A percentile compares a stretch with the other conserved stretches of the same genome.
Conservation (phyloP, 495 filamentous ascomycete genomes). For the Penicillium desertorum region DNA sequence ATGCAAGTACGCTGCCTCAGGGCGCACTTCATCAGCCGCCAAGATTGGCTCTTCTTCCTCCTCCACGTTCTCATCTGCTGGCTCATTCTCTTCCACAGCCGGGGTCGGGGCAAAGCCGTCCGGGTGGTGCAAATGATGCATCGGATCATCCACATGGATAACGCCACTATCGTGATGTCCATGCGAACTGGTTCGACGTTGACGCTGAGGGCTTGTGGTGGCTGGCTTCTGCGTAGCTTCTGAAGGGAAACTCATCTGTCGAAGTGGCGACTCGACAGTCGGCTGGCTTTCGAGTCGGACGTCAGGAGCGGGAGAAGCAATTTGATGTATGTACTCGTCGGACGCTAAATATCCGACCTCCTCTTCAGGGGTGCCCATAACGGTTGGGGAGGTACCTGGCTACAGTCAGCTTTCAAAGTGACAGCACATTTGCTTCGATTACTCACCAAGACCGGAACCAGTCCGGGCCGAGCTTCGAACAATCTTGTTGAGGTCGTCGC, state of each 20-base stretch:
- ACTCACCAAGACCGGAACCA: constrained; percentile 64
- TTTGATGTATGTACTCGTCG: constrained; percentile 73
- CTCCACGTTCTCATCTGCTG: constrained; percentile 9
- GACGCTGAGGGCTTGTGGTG: constrained; percentile 12
- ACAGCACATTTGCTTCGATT: not conserved
- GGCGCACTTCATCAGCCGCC: constrained; percentile 86
- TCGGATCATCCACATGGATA: constrained; percentile 78
- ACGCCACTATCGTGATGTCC: constrained; percentile 52
- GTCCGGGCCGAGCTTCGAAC: constrained; percentile 68
- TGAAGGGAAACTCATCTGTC: constrained; percentile 51
- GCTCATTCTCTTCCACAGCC: constrained; percentile 14
- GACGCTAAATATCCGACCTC: constrained; percentile 78
- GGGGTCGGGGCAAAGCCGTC: constrained; percentile 53
- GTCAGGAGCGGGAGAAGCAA: constrained; percentile 61
- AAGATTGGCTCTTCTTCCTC: constrained; percentile 74
- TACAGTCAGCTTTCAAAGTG: constrained; percentile 12
- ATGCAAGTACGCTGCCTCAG: constrained; percentile 66
- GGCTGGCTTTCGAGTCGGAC: constrained; percentile 46
- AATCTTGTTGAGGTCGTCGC: constrained; percentile 87
- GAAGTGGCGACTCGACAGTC: constrained; percentile 57
- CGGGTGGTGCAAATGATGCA: constrained; percentile 59
- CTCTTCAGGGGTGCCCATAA: constrained; percentile 67
- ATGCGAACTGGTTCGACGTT: constrained; percentile 20
- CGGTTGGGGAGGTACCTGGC: constrained; percentile 50
- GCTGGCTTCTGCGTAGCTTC: constrained; percentile 22